These are phyloP conservation scores for Wallacemonas sp. DNA, from an alignment of 208 protist species.

Conservation along the genomic window DNA sequence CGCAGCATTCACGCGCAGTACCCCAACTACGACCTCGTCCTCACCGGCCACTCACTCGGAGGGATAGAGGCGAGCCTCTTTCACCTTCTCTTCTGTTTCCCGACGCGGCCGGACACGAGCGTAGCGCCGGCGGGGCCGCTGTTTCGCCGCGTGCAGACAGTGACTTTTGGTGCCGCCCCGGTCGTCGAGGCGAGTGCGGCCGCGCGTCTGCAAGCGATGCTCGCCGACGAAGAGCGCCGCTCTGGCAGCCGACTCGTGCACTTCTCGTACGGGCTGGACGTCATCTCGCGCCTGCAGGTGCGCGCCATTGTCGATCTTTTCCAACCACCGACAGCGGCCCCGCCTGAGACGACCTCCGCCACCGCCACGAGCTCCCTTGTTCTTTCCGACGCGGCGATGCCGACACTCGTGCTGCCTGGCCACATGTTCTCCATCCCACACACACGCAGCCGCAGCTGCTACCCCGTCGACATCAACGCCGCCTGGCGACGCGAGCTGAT, in stretches of 20 bases:
- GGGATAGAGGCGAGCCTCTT: constrained; percentile 74
- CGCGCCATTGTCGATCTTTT: constrained; percentile 44
- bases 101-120: constrained; percentile 15
- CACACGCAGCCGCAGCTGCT: constrained; percentile 12
- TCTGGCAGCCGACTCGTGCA: constrained; percentile 45
- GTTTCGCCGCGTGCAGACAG: constrained; percentile 40
- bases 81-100: constrained; percentile 65
- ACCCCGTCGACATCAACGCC: constrained; percentile 24
- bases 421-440: constrained; percentile 24
- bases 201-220: constrained; percentile 17
- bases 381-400: constrained; percentile 27
- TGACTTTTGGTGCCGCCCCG: constrained; percentile 60
- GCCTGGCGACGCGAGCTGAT: constrained; percentile 31
- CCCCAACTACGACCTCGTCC: constrained; percentile 57
- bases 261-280: constrained; percentile 66
- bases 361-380: background rate
- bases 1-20: constrained; percentile 45
- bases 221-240: constrained; percentile 28
- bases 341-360: constrained; percentile 21
- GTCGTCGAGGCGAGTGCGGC: constrained; percentile 48
- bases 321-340: constrained; percentile 23
- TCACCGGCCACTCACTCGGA: constrained; percentile 85
- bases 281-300: constrained; percentile 59
- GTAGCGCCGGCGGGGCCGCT: constrained; percentile 19
- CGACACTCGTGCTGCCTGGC: constrained; percentile 30